Base-by-base conservation (phyloP, 331 rosid species). In the Cydonia oblonga region DNA sequence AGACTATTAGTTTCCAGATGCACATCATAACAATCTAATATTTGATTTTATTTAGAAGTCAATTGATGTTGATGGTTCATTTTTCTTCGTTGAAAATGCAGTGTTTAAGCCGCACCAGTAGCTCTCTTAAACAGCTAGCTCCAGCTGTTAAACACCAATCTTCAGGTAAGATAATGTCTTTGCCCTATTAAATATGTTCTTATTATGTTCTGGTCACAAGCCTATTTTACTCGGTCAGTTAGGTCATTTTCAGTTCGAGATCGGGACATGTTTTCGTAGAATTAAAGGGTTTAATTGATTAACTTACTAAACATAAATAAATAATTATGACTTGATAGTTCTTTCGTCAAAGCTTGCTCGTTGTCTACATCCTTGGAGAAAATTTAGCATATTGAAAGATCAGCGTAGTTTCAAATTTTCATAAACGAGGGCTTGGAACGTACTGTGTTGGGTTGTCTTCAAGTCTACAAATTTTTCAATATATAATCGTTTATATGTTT, bases 131-230 rank as follows among this genome's bases (percentile, higher is more conserved):
- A 59, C 66, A 77, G 62, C 72, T 64, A 42, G 57, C 28, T 66
- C 78, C 78, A 30, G 70, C 74, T 78, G 78, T 66, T 28, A 13
- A 13, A 19, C 74, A 49, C 76, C 57, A 58, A 66, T 59, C 80
- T 76, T 69, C 70, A 42, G 81, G 71, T 73, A 33, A 77, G 79
- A 60, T 33, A 44, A 40, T 49, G 35, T 18, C 44, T 25, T 64
- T 38, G 30, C 65, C 56, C 5, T 13, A 3, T 46, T 18, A 66
- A 70, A 58, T 20, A 18, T 49, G 60, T 28, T 40, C 22, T 76
- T 66, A 56, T 46, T 12, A 32, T 57, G 20, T 67, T 70, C 33
- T 40, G 26, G 7, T 69, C 38, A 23, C 38, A 38, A n/a, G 66
- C 68, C 75, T 7, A 33, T 66, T 35, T 18, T 72, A 20, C 22